Evolutionary conservation across 768 basidiomycete genomes (phyloP).

Genomic region (Tylopilus rubrobrunneus): DNA sequence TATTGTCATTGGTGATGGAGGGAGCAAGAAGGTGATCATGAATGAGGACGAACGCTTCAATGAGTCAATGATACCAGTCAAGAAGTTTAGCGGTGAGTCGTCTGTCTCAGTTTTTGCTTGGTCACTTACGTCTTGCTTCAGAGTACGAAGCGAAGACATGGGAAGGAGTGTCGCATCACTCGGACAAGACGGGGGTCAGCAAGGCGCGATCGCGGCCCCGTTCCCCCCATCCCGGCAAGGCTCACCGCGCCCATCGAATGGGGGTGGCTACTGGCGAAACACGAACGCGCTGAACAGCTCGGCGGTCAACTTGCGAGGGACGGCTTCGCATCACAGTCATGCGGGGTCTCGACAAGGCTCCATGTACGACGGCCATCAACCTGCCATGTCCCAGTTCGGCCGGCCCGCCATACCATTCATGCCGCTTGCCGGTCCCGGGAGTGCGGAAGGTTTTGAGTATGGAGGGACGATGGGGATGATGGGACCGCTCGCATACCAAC

Average conservation of each 20-base stretch:
- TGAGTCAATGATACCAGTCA: constrained; percentile 96
- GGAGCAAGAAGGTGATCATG: constrained; percentile 83
- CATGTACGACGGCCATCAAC: constrained; percentile 42
- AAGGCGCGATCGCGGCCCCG: constrained; percentile 57
- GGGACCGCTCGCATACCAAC: constrained; percentile 58
- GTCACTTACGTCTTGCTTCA: constrained; percentile 29
- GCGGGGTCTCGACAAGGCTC: constrained; percentile 35
- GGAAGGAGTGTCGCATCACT: constrained; percentile 73
- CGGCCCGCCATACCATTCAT: constrained; percentile 66
- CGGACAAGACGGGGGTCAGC: constrained; percentile 71
- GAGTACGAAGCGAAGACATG: constrained; percentile 94
- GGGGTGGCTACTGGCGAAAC: constrained; percentile 88
- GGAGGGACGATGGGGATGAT: constrained; percentile 53
- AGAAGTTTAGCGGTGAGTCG: constrained; percentile 89
- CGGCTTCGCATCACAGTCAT: constrained; percentile 42
- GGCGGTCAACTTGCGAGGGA: constrained; percentile 53
- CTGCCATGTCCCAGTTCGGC: constrained; percentile 43
- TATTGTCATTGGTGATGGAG: constrained; percentile 90
- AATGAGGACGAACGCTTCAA: constrained; percentile 96
- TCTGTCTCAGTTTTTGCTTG: not conserved
- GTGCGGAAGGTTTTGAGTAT: constrained; percentile 67
- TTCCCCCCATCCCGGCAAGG: constrained; percentile 53
- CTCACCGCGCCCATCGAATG: constrained; percentile 68
- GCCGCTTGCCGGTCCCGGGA: constrained; percentile 67
- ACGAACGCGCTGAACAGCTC: constrained; percentile 69